Evolutionary conservation across 2,329 filamentous ascomycete species (phyloP).

Genomic region (Alternaria consortialis): DNA sequence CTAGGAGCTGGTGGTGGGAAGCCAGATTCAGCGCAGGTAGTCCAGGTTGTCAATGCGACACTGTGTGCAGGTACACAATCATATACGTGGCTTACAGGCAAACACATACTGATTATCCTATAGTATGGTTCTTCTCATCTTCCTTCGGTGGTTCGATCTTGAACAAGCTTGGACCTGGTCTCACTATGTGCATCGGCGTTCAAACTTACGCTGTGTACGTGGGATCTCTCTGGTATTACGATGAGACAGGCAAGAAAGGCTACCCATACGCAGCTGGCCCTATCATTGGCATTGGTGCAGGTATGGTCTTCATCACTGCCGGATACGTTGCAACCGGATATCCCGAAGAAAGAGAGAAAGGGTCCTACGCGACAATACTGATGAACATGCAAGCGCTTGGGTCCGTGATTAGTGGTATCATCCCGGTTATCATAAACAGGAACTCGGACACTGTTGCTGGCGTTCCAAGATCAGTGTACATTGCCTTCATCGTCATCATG

Average conservation of each 20-base stretch:
- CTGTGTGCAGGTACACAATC: constrained; percentile 32
- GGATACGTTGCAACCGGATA: constrained; percentile 44
- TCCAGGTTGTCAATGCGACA: constrained; percentile 45
- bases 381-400: constrained; percentile 46
- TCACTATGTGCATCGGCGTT: constrained; percentile 45
- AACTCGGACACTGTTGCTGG: constrained; percentile 40
- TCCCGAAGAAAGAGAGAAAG: constrained; percentile 43
- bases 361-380: constrained; percentile 40
- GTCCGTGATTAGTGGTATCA: constrained; percentile 41
- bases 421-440: constrained; percentile 44
- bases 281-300: constrained; percentile 45
- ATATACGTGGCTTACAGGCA: no score
- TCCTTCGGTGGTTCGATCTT: constrained; percentile 45
- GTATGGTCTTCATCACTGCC: constrained; percentile 46
- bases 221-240: constrained; percentile 46
- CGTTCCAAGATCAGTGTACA: constrained; percentile 42
- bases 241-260: constrained; percentile 42
- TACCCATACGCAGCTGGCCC: constrained; percentile 43
- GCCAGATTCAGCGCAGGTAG: constrained; percentile 42
- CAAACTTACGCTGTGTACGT: constrained; percentile 44
- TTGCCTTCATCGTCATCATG: constrained; percentile 43
- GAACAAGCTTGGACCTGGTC: constrained; percentile 42
- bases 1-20: constrained; percentile 42
- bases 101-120: background rate
- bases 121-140: constrained; percentile 46